A percentile compares a stretch with the other conserved stretches of the same genome.
Conservation (phyloP, 2,329 filamentous ascomycete genomes). For the Monosporascus sp. region DNA sequence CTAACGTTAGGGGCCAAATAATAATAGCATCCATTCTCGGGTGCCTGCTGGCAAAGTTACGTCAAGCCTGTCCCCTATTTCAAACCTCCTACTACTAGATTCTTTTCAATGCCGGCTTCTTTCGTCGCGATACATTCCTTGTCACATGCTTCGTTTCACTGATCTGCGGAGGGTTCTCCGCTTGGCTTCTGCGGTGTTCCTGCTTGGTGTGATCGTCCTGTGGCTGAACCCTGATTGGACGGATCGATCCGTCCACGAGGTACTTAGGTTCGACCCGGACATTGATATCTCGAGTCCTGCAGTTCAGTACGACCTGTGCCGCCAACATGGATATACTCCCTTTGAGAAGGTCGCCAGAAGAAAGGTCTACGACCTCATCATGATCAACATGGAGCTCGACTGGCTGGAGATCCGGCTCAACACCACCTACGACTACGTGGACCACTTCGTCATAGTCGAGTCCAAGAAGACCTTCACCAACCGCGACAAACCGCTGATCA, state of each 20-base stretch:
- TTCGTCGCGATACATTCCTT: background rate
- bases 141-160: slow-evolving; percentile 4
- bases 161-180: slow-evolving; percentile 16
- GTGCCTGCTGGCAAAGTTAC: no score
- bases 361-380: slow-evolving; percentile 56
- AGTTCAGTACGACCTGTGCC: slow-evolving; percentile 25
- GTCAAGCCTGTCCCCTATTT: no score
- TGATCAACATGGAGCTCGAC: slow-evolving; percentile 59
- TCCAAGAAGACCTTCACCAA: slow-evolving; percentile 53
- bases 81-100: no score
- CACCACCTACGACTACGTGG: slow-evolving; percentile 51
- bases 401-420: slow-evolving; percentile 60
- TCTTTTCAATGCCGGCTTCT: background rate
- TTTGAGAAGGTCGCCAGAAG: slow-evolving; percentile 29
- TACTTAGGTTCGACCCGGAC: slow-evolving; percentile 17
- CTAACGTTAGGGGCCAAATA: no score
- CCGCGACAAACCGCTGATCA: slow-evolving; percentile 45
- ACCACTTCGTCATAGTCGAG: slow-evolving; percentile 62
- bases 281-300: slow-evolving; percentile 14
- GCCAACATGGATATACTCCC: slow-evolving; percentile 32
- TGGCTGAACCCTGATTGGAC: slow-evolving; percentile 26
- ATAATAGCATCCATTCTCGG: no score
- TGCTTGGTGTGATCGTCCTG: slow-evolving; percentile 16
- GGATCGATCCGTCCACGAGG: slow-evolving; percentile 21
- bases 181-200: slow-evolving; percentile 8